A percentile compares a stretch with the other conserved stretches of the same genome.
Evolutionary conservation across 306 rosid species (phyloP).

Genomic region (Styphnolobium japonicum): DNA sequence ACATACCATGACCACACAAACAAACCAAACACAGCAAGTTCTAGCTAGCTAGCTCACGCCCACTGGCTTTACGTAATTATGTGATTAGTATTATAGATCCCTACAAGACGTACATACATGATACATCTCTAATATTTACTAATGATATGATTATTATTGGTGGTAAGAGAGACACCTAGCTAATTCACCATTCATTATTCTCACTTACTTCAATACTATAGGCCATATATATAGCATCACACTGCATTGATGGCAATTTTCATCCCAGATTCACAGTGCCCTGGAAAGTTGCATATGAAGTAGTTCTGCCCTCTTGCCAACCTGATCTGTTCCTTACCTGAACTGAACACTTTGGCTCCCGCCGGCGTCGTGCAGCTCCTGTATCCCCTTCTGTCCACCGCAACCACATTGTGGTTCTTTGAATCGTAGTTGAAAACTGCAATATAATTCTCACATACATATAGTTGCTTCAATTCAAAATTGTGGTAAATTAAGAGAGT

Average conservation of each 20-base stretch:
- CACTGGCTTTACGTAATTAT: background rate
- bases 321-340: conserved; percentile 58
- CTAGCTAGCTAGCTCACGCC: background rate
- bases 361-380: conserved; percentile 38
- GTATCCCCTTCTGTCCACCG: conserved; percentile 46
- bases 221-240: no score
- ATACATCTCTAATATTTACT: background rate
- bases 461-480: background rate
- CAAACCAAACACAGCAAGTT: background rate
- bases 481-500: background rate
- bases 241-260: conserved; percentile 53
- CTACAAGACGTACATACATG: background rate
- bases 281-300: conserved; percentile 60
- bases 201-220: background rate
- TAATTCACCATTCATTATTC: background rate
- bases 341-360: conserved; percentile 44
- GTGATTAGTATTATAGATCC: background rate
- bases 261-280: conserved; percentile 70
- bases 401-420: conserved; percentile 57
- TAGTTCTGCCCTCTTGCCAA: conserved; percentile 48
- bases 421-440: conserved; percentile 62
- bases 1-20: background rate
- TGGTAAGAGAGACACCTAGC: background rate
- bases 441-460: background rate
- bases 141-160: background rate